Base-by-base conservation (phyloP, 2,329 filamentous ascomycete species). In the Cercospora beticola region DNA sequence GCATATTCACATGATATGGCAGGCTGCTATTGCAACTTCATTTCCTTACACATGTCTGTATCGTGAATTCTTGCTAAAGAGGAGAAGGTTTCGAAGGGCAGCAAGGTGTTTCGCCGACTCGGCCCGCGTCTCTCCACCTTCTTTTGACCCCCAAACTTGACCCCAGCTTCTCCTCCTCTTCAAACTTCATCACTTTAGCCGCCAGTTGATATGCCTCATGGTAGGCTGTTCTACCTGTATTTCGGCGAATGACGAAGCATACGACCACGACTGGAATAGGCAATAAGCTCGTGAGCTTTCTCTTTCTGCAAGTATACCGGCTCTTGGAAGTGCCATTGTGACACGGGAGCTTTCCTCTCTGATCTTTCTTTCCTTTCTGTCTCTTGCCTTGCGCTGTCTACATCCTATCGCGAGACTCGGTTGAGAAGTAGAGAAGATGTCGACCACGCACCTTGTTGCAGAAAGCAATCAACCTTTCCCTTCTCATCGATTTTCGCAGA, bases 401-500 rank as follows among this genome's bases (percentile, higher is more conserved):
- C 3, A 31, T 56, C 30, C 18, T 23, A 26, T 23, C 30, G 12
- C 23, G 10, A 31, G 3, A 57, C 12, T 9, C 4, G 23, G 16
- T 5, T 18, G 26, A 33, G 23, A 5, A 18, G 4, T 57, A 7
- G 23, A 43, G n/a, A 60, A n/a, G 4, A 70, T 70, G 68, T 57
- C 64, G 21, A 70, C 64, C 67, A 18, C 57, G 31, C 21, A 67
- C 72, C 14, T 16, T 9, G 18, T 59, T 78, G 64, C 81, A 31
- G 78, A 77, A 74, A 75, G 76, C 66, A 83, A 83, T 67, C 80
- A 81, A 67, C 75, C 82, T 36, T 81, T 80, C 67, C 72, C 77
- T 61, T 73, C 79, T 56, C 81, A 83, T 68, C 76, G 80, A 57
- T 82, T 82, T 75, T 80, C 79, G 70, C 76, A 76, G 67, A 83